These are phyloP conservation scores for Metarhizium sp. DNA, from an alignment of 2,329 filamentous ascomycete species.

Conservation along the genomic window DNA sequence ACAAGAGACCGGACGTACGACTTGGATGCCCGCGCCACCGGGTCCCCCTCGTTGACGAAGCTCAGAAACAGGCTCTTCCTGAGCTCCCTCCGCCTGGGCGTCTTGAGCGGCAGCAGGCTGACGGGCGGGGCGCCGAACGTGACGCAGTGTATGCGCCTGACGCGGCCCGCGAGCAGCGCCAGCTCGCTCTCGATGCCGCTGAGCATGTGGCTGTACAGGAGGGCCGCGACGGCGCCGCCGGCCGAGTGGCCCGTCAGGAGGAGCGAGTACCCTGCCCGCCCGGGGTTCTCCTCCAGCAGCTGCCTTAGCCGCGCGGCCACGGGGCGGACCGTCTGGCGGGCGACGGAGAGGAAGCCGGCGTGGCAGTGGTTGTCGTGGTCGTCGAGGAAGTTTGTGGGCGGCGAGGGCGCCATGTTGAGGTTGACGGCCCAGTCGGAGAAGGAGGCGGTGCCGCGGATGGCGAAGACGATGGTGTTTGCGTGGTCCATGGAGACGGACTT, in stretches of 20 bases:
- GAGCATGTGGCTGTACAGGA: slow-evolving; percentile 79
- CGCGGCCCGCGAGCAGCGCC: slow-evolving; percentile 56
- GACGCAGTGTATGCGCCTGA: slow-evolving; percentile 74
- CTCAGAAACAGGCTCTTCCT: slow-evolving; percentile 66
- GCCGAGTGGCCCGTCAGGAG: slow-evolving; percentile 82
- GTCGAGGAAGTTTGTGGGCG: slow-evolving; percentile 64
- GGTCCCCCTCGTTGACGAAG: slow-evolving; percentile 82
- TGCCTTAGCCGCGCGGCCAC: slow-evolving; percentile 62
- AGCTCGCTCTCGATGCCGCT: slow-evolving; percentile 57
- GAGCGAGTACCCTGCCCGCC: slow-evolving; percentile 56
- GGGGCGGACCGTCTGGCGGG: slow-evolving; percentile 63
- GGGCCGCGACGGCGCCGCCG: slow-evolving; percentile 70
- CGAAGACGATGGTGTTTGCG: slow-evolving; percentile 71
- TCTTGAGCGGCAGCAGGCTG: slow-evolving; percentile 58
- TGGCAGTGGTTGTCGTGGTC: slow-evolving; percentile 72
- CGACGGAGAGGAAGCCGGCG: slow-evolving; percentile 68
- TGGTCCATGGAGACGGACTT: slow-evolving; percentile 73
- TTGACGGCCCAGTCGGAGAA: slow-evolving; percentile 87
- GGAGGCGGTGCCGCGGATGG: slow-evolving; percentile 70
- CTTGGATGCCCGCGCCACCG: slow-evolving; percentile 67
- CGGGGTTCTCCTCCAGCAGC: slow-evolving; percentile 63
- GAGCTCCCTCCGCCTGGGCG: slow-evolving; percentile 38
- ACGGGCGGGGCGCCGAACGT: slow-evolving; percentile 80
- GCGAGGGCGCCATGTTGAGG: slow-evolving; percentile 56
- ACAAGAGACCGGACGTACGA: slow-evolving; percentile 65